These are phyloP conservation scores for Alternaria dauci DNA, from an alignment of 2,329 filamentous ascomycete genomes.

Conservation along the genomic window DNA sequence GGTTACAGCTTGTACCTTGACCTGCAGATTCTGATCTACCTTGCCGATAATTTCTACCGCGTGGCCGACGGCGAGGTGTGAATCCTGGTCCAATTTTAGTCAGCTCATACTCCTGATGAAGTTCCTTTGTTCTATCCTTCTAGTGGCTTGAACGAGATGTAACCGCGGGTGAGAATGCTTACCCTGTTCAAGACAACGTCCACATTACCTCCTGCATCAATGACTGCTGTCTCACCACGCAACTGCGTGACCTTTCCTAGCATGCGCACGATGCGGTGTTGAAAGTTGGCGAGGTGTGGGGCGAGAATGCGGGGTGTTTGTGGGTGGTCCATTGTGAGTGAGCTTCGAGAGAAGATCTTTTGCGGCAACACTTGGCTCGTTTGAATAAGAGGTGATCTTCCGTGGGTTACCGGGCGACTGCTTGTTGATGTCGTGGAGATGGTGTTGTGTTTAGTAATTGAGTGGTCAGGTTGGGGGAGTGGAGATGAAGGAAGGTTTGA, in stretches of 20 bases:
- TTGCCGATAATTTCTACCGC: slow-evolving; percentile 81
- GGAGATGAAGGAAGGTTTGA: slow-evolving; percentile 9
- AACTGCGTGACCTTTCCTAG: slow-evolving; percentile 86
- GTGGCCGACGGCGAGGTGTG: slow-evolving; percentile 73
- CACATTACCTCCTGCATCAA: slow-evolving; percentile 81
- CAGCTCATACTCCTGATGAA: background rate
- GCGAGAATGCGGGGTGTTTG: slow-evolving; percentile 82
- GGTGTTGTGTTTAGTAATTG: background rate
- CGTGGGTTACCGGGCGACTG: background rate
- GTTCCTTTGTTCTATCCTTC: background rate
- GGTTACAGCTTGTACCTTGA: slow-evolving; percentile 73
- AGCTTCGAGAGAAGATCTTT: background rate
- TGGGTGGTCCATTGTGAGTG: slow-evolving; percentile 42
- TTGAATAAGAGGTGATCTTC: background rate
- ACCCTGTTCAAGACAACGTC: slow-evolving; percentile 78
- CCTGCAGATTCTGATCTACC: slow-evolving; percentile 74
- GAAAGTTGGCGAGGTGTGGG: slow-evolving; percentile 78
- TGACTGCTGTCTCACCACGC: slow-evolving; percentile 78
- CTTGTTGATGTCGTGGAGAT: background rate
- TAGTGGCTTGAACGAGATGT: background rate
- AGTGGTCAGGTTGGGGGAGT: background rate
- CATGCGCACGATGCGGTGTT: slow-evolving; percentile 77
- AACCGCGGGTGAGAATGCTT: slow-evolving; percentile 34
- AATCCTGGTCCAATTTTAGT: slow-evolving; percentile 62
- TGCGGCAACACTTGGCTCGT: background rate